phyloP scores from a whole-genome alignment of 371 early-diverging fungal species.

The Gilbertella persicaria region DNA sequence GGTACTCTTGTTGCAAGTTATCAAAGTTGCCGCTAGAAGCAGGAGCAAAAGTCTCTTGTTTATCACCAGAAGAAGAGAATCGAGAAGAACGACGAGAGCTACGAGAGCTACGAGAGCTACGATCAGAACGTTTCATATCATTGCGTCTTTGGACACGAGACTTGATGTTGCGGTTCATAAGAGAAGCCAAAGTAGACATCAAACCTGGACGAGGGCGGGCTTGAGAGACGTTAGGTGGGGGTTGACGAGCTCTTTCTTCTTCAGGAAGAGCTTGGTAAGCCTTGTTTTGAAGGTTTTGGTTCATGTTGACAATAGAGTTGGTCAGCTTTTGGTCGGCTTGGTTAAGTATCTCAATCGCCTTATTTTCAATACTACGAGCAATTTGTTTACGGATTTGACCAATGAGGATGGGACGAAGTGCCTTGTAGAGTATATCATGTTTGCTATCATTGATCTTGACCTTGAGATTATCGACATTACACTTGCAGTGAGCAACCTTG shows the following conservation, averaged over 20 bases:
- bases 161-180: conserved; percentile 32
- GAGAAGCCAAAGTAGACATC: conserved; percentile 18
- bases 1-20: not conserved
- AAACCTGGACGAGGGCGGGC: conserved; percentile 22
- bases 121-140: conserved; percentile 4
- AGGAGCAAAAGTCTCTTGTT: no score
- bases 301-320: conserved; percentile 17
- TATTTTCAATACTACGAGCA: conserved; percentile 45
- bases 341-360: conserved; percentile 37
- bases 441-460: conserved; percentile 52
- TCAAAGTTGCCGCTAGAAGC: no score
- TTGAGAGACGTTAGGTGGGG: conserved; percentile 7
- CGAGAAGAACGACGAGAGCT: not conserved
- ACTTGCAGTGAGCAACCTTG: conserved; percentile 39
- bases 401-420: conserved; percentile 51
- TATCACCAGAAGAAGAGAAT: not conserved
- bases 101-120: not conserved
- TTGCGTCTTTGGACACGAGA: conserved; percentile 20
- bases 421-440: conserved; percentile 49
- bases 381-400: conserved; percentile 54
- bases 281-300: conserved; percentile 27
- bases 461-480: conserved; percentile 53
- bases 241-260: conserved; percentile 2
- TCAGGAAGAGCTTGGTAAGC: conserved; percentile 20
- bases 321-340: conserved; percentile 41